Conservation (phyloP, 805 yeast genomes). For the Saturnispora mendoncae region DNA sequence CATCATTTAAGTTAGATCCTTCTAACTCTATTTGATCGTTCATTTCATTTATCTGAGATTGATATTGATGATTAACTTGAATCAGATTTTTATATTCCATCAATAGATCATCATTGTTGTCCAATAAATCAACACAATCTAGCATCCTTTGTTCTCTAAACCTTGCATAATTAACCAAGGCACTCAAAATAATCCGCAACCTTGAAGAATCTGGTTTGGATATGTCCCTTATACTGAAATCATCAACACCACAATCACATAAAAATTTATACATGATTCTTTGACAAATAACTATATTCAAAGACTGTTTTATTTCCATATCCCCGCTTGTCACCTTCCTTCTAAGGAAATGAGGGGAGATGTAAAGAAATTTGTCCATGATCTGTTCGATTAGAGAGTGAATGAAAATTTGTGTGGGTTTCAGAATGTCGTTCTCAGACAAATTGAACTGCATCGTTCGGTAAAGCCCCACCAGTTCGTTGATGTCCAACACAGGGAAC, state of each 20-base stretch:
- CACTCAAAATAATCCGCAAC: conserved; percentile 60
- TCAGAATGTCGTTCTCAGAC: conserved; percentile 23
- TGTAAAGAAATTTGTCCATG: conserved; percentile 27
- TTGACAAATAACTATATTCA: conserved; percentile 48
- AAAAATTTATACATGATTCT: conserved; percentile 54
- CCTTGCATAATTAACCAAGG: conserved; percentile 76
- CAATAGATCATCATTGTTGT: conserved; percentile 42
- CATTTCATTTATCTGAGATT: conserved; percentile 20
- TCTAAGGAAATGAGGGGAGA: conserved; percentile 25
- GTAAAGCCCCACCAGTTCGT: conserved; percentile 23
- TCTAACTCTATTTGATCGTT: conserved; percentile 16
- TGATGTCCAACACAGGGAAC: conserved; percentile 27
- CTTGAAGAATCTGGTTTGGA: conserved; percentile 68
- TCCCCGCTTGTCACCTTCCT: conserved; percentile 21
- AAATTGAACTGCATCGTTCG: conserved; percentile 25
- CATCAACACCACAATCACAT: conserved; percentile 65
- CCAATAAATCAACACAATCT: conserved; percentile 57
- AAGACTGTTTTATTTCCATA: conserved; percentile 27
- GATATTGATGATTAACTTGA: conserved; percentile 33
- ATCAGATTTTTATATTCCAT: conserved; percentile 37
- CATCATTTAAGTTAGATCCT: conserved; percentile 32
- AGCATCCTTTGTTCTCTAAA: conserved; percentile 69
- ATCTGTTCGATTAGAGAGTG: conserved; percentile 28
- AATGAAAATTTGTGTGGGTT: conserved; percentile 28
- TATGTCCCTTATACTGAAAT: conserved; percentile 67